Conservation (phyloP, 495 filamentous ascomycete species). For the Aspergillus avenaceus region DNA sequence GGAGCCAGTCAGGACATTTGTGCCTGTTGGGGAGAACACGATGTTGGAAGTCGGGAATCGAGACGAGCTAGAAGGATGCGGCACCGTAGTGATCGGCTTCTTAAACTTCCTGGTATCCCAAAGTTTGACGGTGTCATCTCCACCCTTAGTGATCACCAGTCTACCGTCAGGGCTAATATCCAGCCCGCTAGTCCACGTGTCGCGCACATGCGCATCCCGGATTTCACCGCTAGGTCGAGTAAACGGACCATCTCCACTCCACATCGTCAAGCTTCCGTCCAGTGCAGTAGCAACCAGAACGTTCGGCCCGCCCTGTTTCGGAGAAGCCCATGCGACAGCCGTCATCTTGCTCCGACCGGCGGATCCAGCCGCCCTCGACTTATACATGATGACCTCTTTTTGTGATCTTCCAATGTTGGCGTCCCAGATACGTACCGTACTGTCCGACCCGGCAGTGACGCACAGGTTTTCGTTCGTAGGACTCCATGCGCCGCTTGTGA, state of each 20-base stretch:
- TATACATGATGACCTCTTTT: constrained; percentile 91
- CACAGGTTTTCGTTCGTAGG: constrained; percentile 76
- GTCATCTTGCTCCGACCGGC: constrained; percentile 94
- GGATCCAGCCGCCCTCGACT: constrained; percentile 77
- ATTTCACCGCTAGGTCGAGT: constrained; percentile 83
- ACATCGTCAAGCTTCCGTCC: constrained; percentile 91
- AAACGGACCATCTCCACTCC: constrained; percentile 82
- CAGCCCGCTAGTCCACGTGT: constrained; percentile 92
- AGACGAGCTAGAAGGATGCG: constrained; percentile 75
- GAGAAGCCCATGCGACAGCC: constrained; percentile 80
- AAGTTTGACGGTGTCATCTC: constrained; percentile 81
- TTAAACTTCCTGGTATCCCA: constrained; percentile 99
- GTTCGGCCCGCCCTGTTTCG: constrained; percentile 69
- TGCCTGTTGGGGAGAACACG: constrained; percentile 76
- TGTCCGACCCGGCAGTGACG: constrained; percentile 88
- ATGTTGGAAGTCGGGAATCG: constrained; percentile 84
- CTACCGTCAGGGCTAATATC: constrained; percentile 88
- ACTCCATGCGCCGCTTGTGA: constrained; percentile 83
- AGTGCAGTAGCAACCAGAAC: constrained; percentile 82
- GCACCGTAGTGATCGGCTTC: constrained; percentile 70
- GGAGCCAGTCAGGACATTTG: constrained; percentile 85
- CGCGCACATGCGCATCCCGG: constrained; percentile 71
- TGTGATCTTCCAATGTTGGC: constrained; percentile 81
- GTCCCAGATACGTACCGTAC: constrained; percentile 95
- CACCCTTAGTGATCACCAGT: constrained; percentile 82